Percentiles rank a stretch among this genome's conserved stretches.
Conservation (phyloP, 2,329 filamentous ascomycete genomes). For the Hyphodiscus sp. region DNA sequence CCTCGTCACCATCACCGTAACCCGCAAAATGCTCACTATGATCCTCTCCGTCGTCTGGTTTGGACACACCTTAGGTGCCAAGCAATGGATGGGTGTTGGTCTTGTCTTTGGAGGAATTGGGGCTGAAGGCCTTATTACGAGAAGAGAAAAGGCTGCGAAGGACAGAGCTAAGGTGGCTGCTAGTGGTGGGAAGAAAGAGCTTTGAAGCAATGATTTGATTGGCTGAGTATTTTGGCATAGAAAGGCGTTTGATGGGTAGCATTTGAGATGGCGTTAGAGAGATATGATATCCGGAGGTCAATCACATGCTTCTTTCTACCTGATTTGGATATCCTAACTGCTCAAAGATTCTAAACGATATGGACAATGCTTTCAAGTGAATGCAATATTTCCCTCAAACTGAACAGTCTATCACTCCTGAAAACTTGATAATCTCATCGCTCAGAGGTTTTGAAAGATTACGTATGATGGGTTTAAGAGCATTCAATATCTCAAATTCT, state of each 20-base stretch:
- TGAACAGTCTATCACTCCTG: neutral
- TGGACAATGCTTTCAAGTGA: too few relatives aligned
- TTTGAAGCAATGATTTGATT: constrained; percentile 10
- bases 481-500: too few relatives aligned
- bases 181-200: constrained; percentile 20
- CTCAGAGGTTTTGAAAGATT: too few relatives aligned
- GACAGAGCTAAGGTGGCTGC: constrained; percentile 33
- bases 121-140: constrained; percentile 76
- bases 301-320: too few relatives aligned
- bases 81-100: constrained; percentile 89
- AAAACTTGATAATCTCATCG: neutral
- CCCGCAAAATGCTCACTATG: constrained; percentile 99
- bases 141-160: constrained; percentile 78
- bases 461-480: too few relatives aligned
- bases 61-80: constrained; percentile 76
- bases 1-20: constrained; percentile 93
- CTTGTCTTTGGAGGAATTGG: constrained; percentile 95
- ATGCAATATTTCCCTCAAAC: too few relatives aligned
- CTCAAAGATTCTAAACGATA: too few relatives aligned
- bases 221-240: neutral
- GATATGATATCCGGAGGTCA: neutral
- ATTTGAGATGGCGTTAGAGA: neutral
- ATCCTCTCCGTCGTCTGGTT: constrained; percentile 92
- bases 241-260: neutral
- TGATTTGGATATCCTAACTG: too few relatives aligned